Base-by-base conservation (phyloP, 2,329 filamentous ascomycete genomes). In the Pochonia chlamydosporia region DNA sequence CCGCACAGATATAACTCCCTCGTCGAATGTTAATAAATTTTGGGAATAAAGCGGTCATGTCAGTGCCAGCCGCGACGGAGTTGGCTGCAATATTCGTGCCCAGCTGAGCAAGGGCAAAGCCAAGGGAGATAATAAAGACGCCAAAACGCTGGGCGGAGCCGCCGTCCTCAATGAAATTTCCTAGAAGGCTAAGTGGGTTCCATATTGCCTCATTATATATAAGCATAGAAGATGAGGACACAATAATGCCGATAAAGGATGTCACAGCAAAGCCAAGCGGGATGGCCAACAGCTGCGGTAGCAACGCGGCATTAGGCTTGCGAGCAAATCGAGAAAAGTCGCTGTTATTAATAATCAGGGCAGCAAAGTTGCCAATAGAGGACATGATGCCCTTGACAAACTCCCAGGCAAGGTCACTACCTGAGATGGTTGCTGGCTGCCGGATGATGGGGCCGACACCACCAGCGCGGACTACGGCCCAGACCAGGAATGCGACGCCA, bases 31-130 rank as follows among this genome's bases (percentile, higher is more conserved):
- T 91, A 61, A 95, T 72, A 65, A 79, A 95, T n/a, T 87, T 82
- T 0, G 89, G 89, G 3, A 91, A 69, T 10, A 95, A 72, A 0
- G 88, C 88, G 1, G 87, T 88, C 78, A 95, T 77, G 56, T 93
- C 88, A 0, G 87, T 91, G 18, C 87, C 87, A 5, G 87, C 88
- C 1, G 87, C 90, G 50, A 93, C 84, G 0, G 84, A 88, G 68
- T 95, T 95, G 48, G 89, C 89, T 1, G 88, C 86, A 54, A 95
- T 90, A 59, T 95, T 95, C 30, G 89, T 93, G 14, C 87, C 89
- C 3, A 95, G 75, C 65, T 93, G 88, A 6, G 89, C 89, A 8
- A 95, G 77, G 0, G 87, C 77, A 56, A 90, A 90, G 2, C 83
- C 82, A 1, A 73, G 59, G 0, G 84, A 74, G 53, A 90, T 87